Percentiles rank a stretch among this genome's conserved stretches.
Evolutionary conservation across 2,329 filamentous ascomycete species (phyloP).

Genomic region (Fusarium oxysporum): DNA sequence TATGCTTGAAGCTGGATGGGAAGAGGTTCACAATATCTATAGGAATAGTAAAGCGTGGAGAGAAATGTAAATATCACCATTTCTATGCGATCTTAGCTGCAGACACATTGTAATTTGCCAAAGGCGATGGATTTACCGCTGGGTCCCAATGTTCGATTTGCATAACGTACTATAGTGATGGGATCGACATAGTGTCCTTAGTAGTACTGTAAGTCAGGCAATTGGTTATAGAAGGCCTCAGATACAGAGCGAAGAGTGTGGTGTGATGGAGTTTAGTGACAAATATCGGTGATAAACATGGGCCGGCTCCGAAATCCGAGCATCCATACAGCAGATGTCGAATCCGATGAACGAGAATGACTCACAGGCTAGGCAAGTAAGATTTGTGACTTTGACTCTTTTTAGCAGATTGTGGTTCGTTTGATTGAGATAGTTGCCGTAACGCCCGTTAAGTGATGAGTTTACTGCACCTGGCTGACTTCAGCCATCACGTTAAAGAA

Average conservation of each 20-base stretch:
- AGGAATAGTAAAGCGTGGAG: neutral
- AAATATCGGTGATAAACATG: slow-evolving; percentile 40
- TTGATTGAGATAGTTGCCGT: slow-evolving; percentile 2
- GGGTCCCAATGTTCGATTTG: neutral
- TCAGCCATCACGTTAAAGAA: neutral
- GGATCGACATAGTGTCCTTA: neutral
- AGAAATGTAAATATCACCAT: neutral
- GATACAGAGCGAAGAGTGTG: slow-evolving; percentile 9
- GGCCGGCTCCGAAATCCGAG: slow-evolving; percentile 39
- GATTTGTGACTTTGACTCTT: slow-evolving; percentile 5
- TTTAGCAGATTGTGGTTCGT: slow-evolving; percentile 9
- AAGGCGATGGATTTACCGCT: neutral
- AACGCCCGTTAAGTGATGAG: slow-evolving; percentile 1
- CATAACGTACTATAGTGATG: neutral
- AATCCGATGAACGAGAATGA: slow-evolving; percentile 29
- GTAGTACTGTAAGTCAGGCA: neutral
- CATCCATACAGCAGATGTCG: slow-evolving; percentile 5
- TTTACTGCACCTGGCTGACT: slow-evolving; percentile 2
- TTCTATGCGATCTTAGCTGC: neutral
- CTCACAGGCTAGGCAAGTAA: slow-evolving; percentile 23
- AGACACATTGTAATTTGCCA: neutral
- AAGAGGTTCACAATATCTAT: neutral
- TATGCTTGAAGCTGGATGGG: neutral
- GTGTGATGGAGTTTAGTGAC: slow-evolving; percentile 37
- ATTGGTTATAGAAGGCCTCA: neutral